Conservation (phyloP, 306 rosid species). For the Ammopiptanthus mongolicus region DNA sequence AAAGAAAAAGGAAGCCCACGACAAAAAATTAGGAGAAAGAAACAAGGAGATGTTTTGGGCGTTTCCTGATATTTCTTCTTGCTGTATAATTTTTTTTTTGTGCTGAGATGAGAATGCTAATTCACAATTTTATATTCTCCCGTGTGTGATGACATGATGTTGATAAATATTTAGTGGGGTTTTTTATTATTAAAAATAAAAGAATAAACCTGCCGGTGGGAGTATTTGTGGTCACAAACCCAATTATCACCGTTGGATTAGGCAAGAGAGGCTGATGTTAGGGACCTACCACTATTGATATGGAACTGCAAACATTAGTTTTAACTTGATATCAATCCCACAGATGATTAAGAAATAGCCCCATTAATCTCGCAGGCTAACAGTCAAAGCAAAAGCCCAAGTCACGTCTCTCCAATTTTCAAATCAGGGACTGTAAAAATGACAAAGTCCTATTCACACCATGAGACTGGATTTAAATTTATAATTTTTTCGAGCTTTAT, state of each 20-base stretch:
- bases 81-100: background rate
- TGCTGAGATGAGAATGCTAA: conserved; percentile 1
- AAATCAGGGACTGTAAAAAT: background rate
- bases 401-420: background rate
- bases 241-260: conserved; percentile 43
- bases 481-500: background rate
- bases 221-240: conserved; percentile 23
- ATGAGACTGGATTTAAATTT: background rate
- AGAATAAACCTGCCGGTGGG: conserved; percentile 6
- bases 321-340: background rate
- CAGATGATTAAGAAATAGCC: conserved; percentile 25
- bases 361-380: conserved; percentile 18
- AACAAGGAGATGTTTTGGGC: conserved; percentile 44
- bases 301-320: conserved; percentile 6
- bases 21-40: conserved; percentile 22
- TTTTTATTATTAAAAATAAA: background rate
- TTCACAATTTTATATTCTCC: conserved; percentile 25
- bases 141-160: conserved; percentile 52
- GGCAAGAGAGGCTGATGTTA: background rate
- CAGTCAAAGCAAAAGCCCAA: background rate
- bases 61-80: conserved; percentile 21
- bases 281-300: conserved; percentile 17
- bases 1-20: conserved; percentile 33
- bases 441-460: background rate
- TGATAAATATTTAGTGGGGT: conserved; percentile 42